phyloP scores from a whole-genome alignment of 1,139 yeast genomes.

The Blastobotrys malaysiensis region DNA sequence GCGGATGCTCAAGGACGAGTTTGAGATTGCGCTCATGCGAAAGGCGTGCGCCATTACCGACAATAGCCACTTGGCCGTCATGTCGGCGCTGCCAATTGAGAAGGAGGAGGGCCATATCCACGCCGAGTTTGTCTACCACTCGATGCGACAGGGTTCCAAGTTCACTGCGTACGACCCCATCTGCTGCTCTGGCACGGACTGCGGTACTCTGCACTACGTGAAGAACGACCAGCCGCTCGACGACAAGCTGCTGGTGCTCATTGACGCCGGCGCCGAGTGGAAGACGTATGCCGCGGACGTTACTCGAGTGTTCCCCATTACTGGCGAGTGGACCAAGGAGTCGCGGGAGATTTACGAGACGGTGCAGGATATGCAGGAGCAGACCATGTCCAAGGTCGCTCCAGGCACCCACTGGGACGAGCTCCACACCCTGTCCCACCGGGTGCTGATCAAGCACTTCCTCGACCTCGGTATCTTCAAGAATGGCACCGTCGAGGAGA shows the following conservation, averaged over 20 bases:
- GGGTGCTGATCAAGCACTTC: constrained; percentile 65
- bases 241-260: constrained; percentile 60
- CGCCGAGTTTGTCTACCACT: constrained; percentile 92
- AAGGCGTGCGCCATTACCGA: constrained; percentile 83
- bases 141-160: constrained; percentile 89
- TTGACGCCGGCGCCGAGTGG: constrained; percentile 99
- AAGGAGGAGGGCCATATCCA: constrained; percentile 86
- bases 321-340: constrained; percentile 85
- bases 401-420: constrained; percentile 89
- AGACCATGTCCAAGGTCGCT: constrained; percentile 60
- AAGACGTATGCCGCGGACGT: constrained; percentile 87
- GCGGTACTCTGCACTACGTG: constrained; percentile 87
- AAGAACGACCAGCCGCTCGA: constrained; percentile 66
- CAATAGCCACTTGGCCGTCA: constrained; percentile 81
- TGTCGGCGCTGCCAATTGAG: constrained; percentile 89
- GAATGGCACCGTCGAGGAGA: constrained; percentile 57
- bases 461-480: constrained; percentile 72
- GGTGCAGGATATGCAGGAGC: constrained; percentile 79
- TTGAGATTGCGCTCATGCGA: constrained; percentile 68
- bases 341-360: constrained; percentile 74
- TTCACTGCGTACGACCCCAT: constrained; percentile 88
- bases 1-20: constrained; percentile 76
- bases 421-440: constrained; percentile 74
- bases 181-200: constrained; percentile 88
- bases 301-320: constrained; percentile 89